A percentile compares a stretch with the other conserved stretches of the same genome.
phyloP scores from a whole-genome alignment of 768 basidiomycete species.

The Multifurca ochricompacta region DNA sequence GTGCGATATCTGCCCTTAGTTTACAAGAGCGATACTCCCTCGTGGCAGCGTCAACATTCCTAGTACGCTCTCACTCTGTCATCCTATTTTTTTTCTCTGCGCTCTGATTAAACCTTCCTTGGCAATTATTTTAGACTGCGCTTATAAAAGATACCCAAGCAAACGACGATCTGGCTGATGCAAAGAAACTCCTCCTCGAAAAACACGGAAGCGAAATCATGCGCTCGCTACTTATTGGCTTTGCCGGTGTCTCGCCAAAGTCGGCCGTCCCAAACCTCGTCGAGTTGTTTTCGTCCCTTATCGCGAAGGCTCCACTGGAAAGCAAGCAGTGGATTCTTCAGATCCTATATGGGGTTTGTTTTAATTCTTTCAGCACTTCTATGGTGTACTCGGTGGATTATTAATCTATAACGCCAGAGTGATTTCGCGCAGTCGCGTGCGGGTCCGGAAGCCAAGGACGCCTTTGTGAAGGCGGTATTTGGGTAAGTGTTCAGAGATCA shows the following conservation, averaged over 20 bases:
- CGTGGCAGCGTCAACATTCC: constrained; percentile 71
- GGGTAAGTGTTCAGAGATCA: constrained; percentile 44
- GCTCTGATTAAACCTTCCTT: background rate
- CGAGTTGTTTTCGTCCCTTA: constrained; percentile 65
- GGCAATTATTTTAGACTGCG: no score
- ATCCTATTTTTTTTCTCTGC: background rate
- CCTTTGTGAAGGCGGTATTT: constrained; percentile 63
- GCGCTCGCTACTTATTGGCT: constrained; percentile 66
- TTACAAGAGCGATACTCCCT: constrained; percentile 83
- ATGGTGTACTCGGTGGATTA: background rate
- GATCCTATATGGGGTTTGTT: constrained; percentile 54
- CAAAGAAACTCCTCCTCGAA: constrained; percentile 44
- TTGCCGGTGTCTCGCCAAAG: constrained; percentile 78
- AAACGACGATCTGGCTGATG: constrained; percentile 50
- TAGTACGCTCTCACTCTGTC: constrained; percentile 44
- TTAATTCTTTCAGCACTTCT: background rate
- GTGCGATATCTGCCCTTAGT: constrained; percentile 55
- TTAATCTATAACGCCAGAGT: constrained; percentile 41
- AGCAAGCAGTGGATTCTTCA: constrained; percentile 65
- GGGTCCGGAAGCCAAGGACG: constrained; percentile 64
- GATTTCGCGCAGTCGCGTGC: constrained; percentile 72
- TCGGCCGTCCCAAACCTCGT: constrained; percentile 79
- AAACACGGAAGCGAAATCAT: constrained; percentile 61
- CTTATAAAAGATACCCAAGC: constrained; percentile 60
- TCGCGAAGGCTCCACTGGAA: constrained; percentile 47